Evolutionary conservation across 2,329 filamentous ascomycete genomes (phyloP), one percentile per base, ranked within the genome.

Genomic region (Fusarium scirpi): DNA sequence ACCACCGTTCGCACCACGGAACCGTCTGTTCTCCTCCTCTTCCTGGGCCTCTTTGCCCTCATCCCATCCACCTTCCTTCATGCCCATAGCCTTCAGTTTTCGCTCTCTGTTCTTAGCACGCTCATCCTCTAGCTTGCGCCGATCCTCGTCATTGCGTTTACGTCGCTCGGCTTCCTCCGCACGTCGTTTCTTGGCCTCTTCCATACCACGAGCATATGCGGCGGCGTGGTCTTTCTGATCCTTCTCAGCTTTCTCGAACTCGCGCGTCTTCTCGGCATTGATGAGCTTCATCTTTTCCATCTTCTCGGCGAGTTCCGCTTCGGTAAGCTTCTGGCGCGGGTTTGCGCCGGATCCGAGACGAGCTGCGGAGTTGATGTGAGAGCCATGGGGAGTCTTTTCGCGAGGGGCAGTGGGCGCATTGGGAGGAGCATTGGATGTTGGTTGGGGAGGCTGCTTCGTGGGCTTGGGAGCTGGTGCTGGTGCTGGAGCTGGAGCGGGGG

Each of bases 211-310:
- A 38, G 86, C 86, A 63, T 86, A 84, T 2, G 87, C 85, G 8
- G 82, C 79, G 4, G 85, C 86, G 72, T 89, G 87, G 60, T 85
- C 85, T 60, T 82, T 84, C 78, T 87, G 82, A 72, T 90, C 87
- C 66, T 83, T 82, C 76, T 88, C 85, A 1, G 85, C 86, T 75
- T 87, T 84, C 72, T 89, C 85, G 70, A 88, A 88, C 65, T 86
- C 86, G 71, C 86, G 85, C 71, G 85, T 83, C 79, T 87, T 88
- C 76, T 90, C 88, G 0, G 85, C 86, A 0, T 84, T 82, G 1
- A 88, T 76, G 11, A 90, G 82, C 60, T 87, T 87, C 85, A 89
- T 89, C 76, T 86, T 81, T 71, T 86, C 86, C 85, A 90, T 88
- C 76, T 89, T 89, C 64, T 81, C 84, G 0, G 86, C 82, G 6